Conservation (phyloP, 2,329 filamentous ascomycete genomes). For the Claviceps pazoutovae region DNA sequence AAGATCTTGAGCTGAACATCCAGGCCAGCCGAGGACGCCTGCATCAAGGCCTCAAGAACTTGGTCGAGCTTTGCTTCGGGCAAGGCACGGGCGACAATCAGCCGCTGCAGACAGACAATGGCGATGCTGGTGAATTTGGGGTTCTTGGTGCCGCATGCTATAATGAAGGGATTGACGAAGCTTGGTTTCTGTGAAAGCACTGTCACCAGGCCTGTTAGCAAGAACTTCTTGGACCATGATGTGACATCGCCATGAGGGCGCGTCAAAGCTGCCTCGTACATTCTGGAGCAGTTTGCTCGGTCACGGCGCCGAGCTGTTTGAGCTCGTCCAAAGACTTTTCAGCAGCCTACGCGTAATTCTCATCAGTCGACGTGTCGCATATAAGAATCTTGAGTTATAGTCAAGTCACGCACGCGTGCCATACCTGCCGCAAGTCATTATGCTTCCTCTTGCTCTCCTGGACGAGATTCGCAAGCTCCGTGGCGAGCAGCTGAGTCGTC, state of each 20-base stretch:
- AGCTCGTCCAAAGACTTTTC: conserved; percentile 89
- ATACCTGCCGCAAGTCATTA: conserved; percentile 68
- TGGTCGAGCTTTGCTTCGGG: conserved; percentile 69
- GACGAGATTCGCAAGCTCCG: conserved; percentile 79
- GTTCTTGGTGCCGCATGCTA: conserved; percentile 84
- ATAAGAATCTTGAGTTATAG: neutral
- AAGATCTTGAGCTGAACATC: conserved; percentile 95
- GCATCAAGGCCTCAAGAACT: conserved; percentile 74
- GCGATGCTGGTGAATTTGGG: conserved; percentile 79
- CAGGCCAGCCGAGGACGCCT: conserved; percentile 65
- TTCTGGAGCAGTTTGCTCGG: conserved; percentile 25
- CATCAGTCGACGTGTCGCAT: neutral
- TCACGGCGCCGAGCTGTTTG: conserved; percentile 33
- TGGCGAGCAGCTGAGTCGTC: conserved; percentile 80
- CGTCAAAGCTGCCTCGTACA: conserved; percentile 12
- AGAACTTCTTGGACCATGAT: conserved; percentile 6
- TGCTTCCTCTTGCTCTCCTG: conserved; percentile 95
- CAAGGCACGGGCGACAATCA: conserved; percentile 70
- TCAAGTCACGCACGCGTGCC: neutral
- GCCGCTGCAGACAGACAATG: conserved; percentile 74
- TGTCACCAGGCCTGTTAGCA: conserved; percentile 23
- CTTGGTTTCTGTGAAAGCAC: conserved; percentile 69
- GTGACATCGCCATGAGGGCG: neutral
- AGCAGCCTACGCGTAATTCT: conserved; percentile 49
- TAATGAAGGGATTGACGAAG: conserved; percentile 87